These are phyloP conservation scores for Naegleria fowleri DNA, from an alignment of 208 protist genomes.

Conservation along the genomic window DNA sequence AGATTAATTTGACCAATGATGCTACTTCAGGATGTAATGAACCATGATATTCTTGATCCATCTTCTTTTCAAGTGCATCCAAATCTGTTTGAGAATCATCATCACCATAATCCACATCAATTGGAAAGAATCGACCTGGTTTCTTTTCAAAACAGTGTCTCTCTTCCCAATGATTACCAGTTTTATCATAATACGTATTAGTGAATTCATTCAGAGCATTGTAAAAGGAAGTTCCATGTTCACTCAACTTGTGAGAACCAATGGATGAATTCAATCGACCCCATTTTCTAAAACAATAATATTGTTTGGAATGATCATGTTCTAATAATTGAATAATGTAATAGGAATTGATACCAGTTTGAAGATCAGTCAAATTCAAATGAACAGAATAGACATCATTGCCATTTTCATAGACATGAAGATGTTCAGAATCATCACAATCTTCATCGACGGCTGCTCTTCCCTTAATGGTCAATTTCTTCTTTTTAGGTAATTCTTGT, in stretches of 20 bases:
- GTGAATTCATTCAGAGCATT: constrained; percentile 49
- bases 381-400: constrained; percentile 28
- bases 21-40: background rate
- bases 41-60: constrained; percentile 35
- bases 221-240: background rate
- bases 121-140: constrained; percentile 59
- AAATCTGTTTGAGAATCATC: constrained; percentile 30
- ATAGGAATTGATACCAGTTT: constrained; percentile 69
- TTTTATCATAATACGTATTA: constrained; percentile 58
- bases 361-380: constrained; percentile 69
- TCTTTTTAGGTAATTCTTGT: background rate
- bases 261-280: constrained; percentile 50
- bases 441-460: constrained; percentile 27
- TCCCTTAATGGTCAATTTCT: constrained; percentile 31
- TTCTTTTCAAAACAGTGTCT: constrained; percentile 53
- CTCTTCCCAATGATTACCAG: constrained; percentile 52
- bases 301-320: constrained; percentile 45
- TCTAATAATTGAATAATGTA: constrained; percentile 73
- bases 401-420: constrained; percentile 20
- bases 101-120: constrained; percentile 64
- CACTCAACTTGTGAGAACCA: background rate
- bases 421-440: background rate
- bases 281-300: constrained; percentile 65
- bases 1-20: background rate
- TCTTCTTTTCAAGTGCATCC: background rate